These are phyloP conservation scores for Piromyces sp. DNA, from an alignment of 192 early-diverging fungal species.

Conservation along the genomic window DNA sequence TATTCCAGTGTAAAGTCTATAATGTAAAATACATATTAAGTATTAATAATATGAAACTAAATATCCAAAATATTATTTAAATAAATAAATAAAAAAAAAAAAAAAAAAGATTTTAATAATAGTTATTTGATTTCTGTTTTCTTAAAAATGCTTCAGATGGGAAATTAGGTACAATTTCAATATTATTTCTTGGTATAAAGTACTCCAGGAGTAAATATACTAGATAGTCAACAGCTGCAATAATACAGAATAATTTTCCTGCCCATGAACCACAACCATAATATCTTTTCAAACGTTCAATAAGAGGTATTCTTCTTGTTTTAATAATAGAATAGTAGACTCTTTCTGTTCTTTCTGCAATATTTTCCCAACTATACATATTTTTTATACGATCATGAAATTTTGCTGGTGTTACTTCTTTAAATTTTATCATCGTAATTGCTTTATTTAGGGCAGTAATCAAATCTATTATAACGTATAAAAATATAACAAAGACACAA, in stretches of 20 bases:
- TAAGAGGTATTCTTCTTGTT: slow-evolving; percentile 45
- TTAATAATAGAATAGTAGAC: slow-evolving; percentile 64
- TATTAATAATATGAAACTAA: background rate
- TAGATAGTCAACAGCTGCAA: slow-evolving; percentile 72
- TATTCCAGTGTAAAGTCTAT: too few species aligned
- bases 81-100: too few species aligned
- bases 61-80: too few species aligned
- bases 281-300: slow-evolving; percentile 59
- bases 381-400: slow-evolving; percentile 70
- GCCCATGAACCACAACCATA: slow-evolving; percentile 78
- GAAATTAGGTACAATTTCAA: slow-evolving; percentile 46
- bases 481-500: too few species aligned
- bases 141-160: background rate
- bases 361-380: slow-evolving; percentile 96
- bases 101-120: too few species aligned
- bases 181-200: slow-evolving; percentile 48
- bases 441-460: slow-evolving; percentile 51
- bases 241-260: slow-evolving; percentile 77
- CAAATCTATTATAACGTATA: slow-evolving; percentile 44
- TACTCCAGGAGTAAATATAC: slow-evolving; percentile 65
- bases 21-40: too few species aligned
- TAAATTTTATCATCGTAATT: slow-evolving; percentile 41
- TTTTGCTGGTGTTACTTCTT: slow-evolving; percentile 39
- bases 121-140: background rate
- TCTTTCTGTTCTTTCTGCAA: slow-evolving; percentile 75